Evolutionary conservation across 164 flowering plant genomes (phyloP).

Genomic region (Malania oleifera): DNA sequence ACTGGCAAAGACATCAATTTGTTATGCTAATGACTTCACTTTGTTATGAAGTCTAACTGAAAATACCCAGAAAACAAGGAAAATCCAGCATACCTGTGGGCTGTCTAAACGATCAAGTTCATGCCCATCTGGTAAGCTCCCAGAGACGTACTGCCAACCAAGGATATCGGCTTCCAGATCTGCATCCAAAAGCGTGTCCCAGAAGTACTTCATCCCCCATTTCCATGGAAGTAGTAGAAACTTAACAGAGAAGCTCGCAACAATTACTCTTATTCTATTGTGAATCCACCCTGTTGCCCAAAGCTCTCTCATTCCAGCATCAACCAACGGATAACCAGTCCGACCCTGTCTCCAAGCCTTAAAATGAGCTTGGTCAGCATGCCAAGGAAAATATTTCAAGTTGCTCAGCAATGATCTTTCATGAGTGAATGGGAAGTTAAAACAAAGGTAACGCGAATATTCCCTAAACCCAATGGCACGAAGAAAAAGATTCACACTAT

Average conservation of each 20-base stretch:
- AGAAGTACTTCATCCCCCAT: constrained; percentile 98
- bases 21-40: no score
- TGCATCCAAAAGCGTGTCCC: constrained; percentile 96
- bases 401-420: constrained; percentile 63
- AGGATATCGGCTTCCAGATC: constrained; percentile 90
- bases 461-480: constrained; percentile 78
- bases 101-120: constrained; percentile 76
- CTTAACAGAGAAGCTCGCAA: constrained; percentile 80
- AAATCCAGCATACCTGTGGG: constrained; percentile 56
- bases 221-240: constrained; percentile 85
- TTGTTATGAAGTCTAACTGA: no score
- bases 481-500: constrained; percentile 60
- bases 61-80: neutral
- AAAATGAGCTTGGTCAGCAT: constrained; percentile 39
- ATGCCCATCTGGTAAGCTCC: constrained; percentile 95
- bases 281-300: constrained; percentile 99
- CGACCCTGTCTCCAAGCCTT: constrained; percentile 94
- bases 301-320: constrained; percentile 96
- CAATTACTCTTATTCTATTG: constrained; percentile 75
- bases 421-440: constrained; percentile 87
- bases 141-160: constrained; percentile 97
- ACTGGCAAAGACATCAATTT: no score
- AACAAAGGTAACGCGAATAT: constrained; percentile 87
- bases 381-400: constrained; percentile 76
- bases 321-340: constrained; percentile 92